Base-by-base conservation (phyloP, 2,329 filamentous ascomycete genomes). In the Fusarium coicis region DNA sequence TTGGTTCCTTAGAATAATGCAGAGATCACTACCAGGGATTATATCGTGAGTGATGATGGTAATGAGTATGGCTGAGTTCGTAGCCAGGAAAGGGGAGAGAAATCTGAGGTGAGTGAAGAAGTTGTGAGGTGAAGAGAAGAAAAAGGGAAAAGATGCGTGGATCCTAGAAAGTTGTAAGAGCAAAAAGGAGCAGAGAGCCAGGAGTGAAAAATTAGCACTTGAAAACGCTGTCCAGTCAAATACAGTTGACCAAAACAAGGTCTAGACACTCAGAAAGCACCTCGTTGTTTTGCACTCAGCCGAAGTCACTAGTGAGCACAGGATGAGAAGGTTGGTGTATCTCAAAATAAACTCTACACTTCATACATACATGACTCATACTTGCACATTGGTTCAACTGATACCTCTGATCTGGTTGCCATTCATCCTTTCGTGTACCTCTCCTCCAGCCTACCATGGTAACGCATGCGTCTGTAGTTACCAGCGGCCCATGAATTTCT, bases 391-490 rank as follows among this genome's bases (percentile, higher is more conserved):
- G 3, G 11, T 14, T 23, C 4, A 10, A 3, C 4, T n/a, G 11
- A 7, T 10, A 14, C 11, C 30, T 4, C 7, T 34, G 30, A 34
- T 4, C 7, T 34, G 30, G 23, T 23, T 0, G 3, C 10, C 5
- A 9, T 50, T 23, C 7, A 5, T 19, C 15, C 15, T 32, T 34
- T 6, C 5, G 15, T 23, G 7, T 16, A n/a, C 15, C 19, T 30
- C 4, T 10, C 4, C n/a, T 34, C 15, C 3, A 23, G 21, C 5
- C 28, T 12, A 5, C 4, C 10, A n/a, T n/a, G n/a, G n/a, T n/a
- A n/a, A n/a, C n/a, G 3, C 4, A 15, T 15, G 3, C 4, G 21
- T 15, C 28, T 1, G 3, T 16, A 16, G 2, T 32, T 12, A 1
- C 28, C 5, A n/a, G 4, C 1, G 4, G 19, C 4, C 5, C 7